phyloP scores from a whole-genome alignment of 139 green algal species.

The Chlamydomonas sphaeroides region DNA sequence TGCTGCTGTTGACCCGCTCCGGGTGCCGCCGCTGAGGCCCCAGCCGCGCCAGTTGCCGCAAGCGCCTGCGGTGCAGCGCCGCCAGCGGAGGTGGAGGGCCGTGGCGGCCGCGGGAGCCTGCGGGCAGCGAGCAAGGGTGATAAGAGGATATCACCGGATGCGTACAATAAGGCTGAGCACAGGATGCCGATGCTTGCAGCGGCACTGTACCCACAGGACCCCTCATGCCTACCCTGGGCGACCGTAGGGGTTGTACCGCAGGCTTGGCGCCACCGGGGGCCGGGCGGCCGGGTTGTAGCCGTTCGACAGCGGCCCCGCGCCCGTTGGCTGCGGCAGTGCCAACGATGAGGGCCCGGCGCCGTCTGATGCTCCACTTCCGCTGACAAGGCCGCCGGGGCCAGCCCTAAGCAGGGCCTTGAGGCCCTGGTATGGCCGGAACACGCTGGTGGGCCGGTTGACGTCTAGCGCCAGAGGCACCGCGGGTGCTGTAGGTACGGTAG shows the following conservation, averaged over 20 bases:
- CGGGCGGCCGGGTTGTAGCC: neutral
- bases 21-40: no score
- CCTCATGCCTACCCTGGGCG: neutral
- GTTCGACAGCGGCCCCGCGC: neutral
- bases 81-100: no score
- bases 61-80: no score
- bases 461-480: neutral
- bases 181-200: no score
- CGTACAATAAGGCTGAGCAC: no score
- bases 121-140: no score
- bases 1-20: neutral
- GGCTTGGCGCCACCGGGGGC: neutral
- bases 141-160: no score
- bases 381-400: slow-evolving; percentile 20
- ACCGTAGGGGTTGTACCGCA: slow-evolving; percentile 24
- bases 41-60: no score
- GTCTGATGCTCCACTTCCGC: neutral
- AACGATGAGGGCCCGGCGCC: neutral
- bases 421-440: slow-evolving; percentile 8
- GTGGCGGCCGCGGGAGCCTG: neutral
- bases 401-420: slow-evolving; percentile 15
- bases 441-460: neutral
- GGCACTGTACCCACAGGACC: no score
- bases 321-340: neutral
- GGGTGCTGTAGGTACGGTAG: no score